phyloP scores from a whole-genome alignment of 2,329 filamentous ascomycete species.

The Botryosphaeria agaves region DNA sequence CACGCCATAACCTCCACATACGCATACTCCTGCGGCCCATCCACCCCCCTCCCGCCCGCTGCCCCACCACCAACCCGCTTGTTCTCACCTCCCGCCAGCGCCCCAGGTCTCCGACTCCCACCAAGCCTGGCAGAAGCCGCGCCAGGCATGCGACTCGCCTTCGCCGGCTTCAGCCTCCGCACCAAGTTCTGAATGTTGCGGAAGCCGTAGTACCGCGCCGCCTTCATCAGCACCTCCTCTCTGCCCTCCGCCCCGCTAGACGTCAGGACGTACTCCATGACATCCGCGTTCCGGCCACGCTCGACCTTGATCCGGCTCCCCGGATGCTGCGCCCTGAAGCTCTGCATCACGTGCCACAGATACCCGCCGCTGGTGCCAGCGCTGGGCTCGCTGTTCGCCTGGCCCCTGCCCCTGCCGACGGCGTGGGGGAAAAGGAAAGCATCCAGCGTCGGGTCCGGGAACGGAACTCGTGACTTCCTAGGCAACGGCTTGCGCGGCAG shows the following conservation, averaged over 20 bases:
- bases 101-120: constrained; percentile 34
- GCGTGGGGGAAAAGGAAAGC: constrained; percentile 55
- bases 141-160: constrained; percentile 62
- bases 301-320: constrained; percentile 54
- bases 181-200: constrained; percentile 97
- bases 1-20: constrained; percentile 99
- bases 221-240: constrained; percentile 19
- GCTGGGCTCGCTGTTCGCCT: constrained; percentile 24
- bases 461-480: constrained; percentile 31
- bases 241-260: constrained; percentile 6
- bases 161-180: constrained; percentile 70
- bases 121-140: constrained; percentile 46
- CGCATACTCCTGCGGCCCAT: constrained; percentile 54
- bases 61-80: constrained; percentile 14
- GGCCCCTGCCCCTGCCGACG: constrained; percentile 13
- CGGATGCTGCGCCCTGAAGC: constrained; percentile 51
- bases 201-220: constrained; percentile 89
- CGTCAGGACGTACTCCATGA: constrained; percentile 63
- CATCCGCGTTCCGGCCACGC: constrained; percentile 76
- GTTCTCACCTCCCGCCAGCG: constrained; percentile 23
- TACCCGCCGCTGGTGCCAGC: constrained; percentile 81
- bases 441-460: constrained; percentile 56
- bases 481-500: constrained; percentile 44
- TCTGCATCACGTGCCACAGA: constrained; percentile 66
- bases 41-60: constrained; percentile 14